Percentiles rank a stretch among this genome's conserved stretches.
phyloP scores from a whole-genome alignment of 805 yeast genomes.

The Metschnikowia anglica region DNA sequence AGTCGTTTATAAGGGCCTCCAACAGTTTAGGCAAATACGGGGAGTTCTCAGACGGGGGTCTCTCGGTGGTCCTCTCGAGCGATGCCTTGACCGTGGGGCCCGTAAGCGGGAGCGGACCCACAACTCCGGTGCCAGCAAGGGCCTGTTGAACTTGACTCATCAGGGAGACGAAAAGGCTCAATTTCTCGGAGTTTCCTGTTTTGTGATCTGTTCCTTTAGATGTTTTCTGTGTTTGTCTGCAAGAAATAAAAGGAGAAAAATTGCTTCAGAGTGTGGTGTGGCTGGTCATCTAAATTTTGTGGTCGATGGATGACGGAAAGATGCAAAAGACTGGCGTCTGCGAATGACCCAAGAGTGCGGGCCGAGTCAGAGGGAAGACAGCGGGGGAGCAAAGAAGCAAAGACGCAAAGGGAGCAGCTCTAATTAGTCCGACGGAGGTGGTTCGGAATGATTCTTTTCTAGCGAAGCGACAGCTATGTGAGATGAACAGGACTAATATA shows the following conservation, averaged over 20 bases:
- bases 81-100: constrained; percentile 4
- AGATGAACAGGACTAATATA: no score
- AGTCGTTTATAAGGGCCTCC: constrained; percentile 35
- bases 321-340: background rate
- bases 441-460: background rate
- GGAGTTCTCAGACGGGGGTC: background rate
- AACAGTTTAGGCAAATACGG: constrained; percentile 18
- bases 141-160: constrained; percentile 1
- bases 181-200: background rate
- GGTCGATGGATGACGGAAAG: background rate
- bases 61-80: background rate
- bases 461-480: background rate
- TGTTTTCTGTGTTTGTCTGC: no score
- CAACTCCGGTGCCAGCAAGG: background rate
- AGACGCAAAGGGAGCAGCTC: no score
- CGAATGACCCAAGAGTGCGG: constrained; percentile 1
- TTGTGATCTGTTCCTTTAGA: no score
- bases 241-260: no score
- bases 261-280: background rate
- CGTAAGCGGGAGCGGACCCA: constrained; percentile 2
- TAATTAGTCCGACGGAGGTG: no score
- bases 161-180: no score
- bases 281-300: no score
- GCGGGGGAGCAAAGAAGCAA: constrained; percentile 1
- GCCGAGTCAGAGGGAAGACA: constrained; percentile 1